Conservation (phyloP, 257 asterid species). For the Sherardia arvensis region DNA sequence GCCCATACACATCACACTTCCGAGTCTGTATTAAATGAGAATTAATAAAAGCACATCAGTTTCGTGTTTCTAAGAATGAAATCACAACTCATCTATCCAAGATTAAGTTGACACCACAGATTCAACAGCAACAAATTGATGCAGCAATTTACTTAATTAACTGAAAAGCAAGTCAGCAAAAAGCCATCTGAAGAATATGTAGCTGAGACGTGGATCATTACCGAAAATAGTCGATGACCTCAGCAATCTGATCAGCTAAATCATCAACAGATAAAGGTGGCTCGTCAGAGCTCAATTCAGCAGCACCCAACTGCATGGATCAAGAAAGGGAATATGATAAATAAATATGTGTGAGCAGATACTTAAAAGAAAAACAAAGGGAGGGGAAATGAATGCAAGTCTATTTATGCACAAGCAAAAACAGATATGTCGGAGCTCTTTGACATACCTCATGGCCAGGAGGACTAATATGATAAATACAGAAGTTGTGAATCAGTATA, state of each 20-base stretch:
- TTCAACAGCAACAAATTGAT: neutral
- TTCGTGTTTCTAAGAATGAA: neutral
- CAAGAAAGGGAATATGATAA: too few relatives aligned
- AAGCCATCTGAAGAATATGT: conserved; percentile 1
- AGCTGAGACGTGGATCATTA: conserved; percentile 13
- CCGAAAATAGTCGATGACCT: conserved; percentile 46
- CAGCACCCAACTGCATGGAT: conserved; percentile 40
- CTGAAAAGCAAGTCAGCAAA: neutral
- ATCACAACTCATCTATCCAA: neutral
- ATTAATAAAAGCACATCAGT: conserved; percentile 4
- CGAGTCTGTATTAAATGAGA: conserved; percentile 43
- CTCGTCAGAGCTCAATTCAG: conserved; percentile 26
- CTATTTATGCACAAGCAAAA: neutral
- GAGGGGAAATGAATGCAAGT: neutral
- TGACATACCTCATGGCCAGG: conserved; percentile 47
- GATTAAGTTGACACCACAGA: neutral
- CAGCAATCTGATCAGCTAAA: conserved; percentile 41
- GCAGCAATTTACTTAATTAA: neutral
- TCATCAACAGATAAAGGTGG: conserved; percentile 34
- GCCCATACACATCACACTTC: conserved; percentile 91
- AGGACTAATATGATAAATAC: conserved; percentile 45
- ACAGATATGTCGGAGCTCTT: conserved; percentile 1
- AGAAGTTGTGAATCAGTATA: conserved; percentile 43
- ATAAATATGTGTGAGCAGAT: conserved; percentile 12
- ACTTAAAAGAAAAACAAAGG: neutral